Evolutionary conservation across 495 filamentous ascomycete species (phyloP).

Genomic region (Aspergillus egyptiacus): DNA sequence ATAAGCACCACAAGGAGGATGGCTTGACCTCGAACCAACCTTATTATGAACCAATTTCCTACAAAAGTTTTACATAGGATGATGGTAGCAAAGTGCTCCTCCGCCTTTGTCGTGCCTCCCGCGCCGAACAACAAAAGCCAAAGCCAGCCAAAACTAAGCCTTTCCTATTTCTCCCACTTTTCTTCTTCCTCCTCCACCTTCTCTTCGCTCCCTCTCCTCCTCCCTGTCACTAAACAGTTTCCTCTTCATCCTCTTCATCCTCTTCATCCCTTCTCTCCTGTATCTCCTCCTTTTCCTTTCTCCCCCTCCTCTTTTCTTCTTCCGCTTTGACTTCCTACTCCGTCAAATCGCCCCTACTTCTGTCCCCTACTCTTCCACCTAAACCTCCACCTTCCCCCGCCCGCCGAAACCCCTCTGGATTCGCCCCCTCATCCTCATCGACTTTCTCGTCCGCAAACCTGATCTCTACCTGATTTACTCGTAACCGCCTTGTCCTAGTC

Average conservation of each 20-base stretch:
- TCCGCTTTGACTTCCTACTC: constrained; percentile 17
- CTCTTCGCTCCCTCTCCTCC: constrained; percentile 25
- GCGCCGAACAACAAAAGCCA: constrained; percentile 10
- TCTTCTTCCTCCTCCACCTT: constrained; percentile 24
- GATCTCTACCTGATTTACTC: neutral
- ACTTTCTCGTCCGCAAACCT: neutral
- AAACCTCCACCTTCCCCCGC: constrained; percentile 25
- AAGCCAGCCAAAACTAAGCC: constrained; percentile 12
- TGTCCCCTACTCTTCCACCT: constrained; percentile 22
- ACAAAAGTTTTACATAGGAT: too few relatives aligned
- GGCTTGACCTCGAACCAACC: neutral
- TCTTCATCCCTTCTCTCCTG: constrained; percentile 21
- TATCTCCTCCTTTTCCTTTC: constrained; percentile 8
- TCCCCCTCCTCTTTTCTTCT: constrained; percentile 14
- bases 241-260: constrained; percentile 22
- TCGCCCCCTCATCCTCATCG: constrained; percentile 5
- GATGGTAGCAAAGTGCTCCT: neutral
- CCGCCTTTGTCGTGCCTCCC: constrained; percentile 10
- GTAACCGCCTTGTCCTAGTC: neutral
- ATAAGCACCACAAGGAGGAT: neutral
- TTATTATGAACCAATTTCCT: too few relatives aligned
- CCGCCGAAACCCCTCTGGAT: constrained; percentile 19
- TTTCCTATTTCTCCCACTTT: constrained; percentile 18
- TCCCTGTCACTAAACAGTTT: constrained; percentile 8
- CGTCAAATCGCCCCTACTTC: constrained; percentile 18